Evolutionary conservation across 2,329 filamentous ascomycete genomes (phyloP), one percentile per base, ranked within the genome.

Genomic region (Colletotrichum magnum): DNA sequence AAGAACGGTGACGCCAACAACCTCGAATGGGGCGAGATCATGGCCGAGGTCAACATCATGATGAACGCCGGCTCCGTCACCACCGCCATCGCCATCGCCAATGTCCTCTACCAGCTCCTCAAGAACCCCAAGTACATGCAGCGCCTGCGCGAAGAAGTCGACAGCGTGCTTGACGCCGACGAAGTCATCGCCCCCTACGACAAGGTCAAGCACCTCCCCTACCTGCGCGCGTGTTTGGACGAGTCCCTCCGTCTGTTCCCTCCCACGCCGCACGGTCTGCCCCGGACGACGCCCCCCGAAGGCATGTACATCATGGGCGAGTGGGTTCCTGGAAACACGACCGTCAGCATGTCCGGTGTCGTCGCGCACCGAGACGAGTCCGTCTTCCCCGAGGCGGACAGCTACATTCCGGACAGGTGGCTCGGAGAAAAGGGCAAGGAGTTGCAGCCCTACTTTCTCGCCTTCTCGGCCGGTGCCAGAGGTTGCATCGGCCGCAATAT

Each of bases 21-120:
- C 45, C 82, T 90, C 1, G 85, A 88, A 68, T 87, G 82, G 82
- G 87, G 88, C 26, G 88, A 90, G 75, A 85, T 89, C 7, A 82
- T 87, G 0, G 86, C 87, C 13, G 87, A 90, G 72, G 79, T 87
- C 26, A 80, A 75, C 52, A 87, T 84, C 74, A 88, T 89, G 81
- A 83, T 83, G 72, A 82, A 81, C 70, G 87, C 86, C 1, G 86
- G 86, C 6, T 82, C 79, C 3, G 85, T 83, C 21, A 88, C 86
- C 0, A 88, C 86, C 1, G 76, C 77, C 13, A 79, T 80, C 74
- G 80, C 87, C 9, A 82, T 90, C 74, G 81, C 82, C 13, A 87
- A 88, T 70, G 84, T 85, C 47, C 80, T 89, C 74, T 86, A 84
- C 73, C 81, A 84, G 71, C 79, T 90, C 2, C 76, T 89, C 53